phyloP scores from a whole-genome alignment of 768 basidiomycete species.

The Pholiota conissans region DNA sequence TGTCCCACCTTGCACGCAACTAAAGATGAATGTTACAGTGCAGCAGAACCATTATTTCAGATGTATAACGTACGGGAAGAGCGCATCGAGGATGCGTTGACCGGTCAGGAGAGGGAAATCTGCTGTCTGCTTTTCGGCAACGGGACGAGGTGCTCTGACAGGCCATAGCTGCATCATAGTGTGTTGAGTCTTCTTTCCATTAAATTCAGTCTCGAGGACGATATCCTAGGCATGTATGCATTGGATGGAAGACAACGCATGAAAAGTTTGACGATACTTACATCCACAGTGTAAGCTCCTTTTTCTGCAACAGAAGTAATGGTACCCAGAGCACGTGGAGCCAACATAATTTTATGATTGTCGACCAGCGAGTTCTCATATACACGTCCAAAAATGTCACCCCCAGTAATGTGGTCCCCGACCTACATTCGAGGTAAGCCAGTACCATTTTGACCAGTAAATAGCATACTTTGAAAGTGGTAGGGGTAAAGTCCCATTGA shows the following conservation, averaged over 20 bases:
- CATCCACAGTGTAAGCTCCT: conserved; percentile 90
- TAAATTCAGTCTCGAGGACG: conserved; percentile 95
- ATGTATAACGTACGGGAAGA: conserved; percentile 77
- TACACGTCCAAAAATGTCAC: conserved; percentile 93
- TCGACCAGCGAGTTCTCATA: conserved; percentile 97
- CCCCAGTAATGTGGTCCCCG: conserved; percentile 96
- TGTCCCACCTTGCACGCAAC: conserved; percentile 95
- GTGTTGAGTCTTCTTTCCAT: conserved; percentile 91
- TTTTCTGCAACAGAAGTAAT: conserved; percentile 93
- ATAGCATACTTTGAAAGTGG: conserved; percentile 63
- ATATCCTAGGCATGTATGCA: conserved; percentile 61
- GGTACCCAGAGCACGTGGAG: conserved; percentile 92
- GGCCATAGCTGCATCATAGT: conserved; percentile 99
- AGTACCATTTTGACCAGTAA: background rate
- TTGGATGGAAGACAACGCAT: background rate
- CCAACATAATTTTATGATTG: conserved; percentile 97
- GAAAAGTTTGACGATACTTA: conserved; percentile 35
- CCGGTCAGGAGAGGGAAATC: conserved; percentile 92
- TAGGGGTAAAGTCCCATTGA: conserved; percentile 94
- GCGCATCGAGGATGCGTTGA: conserved; percentile 93
- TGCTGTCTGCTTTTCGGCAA: conserved; percentile 93
- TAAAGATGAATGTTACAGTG: conserved; percentile 23
- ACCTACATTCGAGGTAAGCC: conserved; percentile 47
- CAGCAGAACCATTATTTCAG: background rate
- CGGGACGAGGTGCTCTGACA: conserved; percentile 95